These are phyloP conservation scores for Cutaneotrichosporon sp. DNA, from an alignment of 1,284 basidiomycete species.

Conservation along the genomic window DNA sequence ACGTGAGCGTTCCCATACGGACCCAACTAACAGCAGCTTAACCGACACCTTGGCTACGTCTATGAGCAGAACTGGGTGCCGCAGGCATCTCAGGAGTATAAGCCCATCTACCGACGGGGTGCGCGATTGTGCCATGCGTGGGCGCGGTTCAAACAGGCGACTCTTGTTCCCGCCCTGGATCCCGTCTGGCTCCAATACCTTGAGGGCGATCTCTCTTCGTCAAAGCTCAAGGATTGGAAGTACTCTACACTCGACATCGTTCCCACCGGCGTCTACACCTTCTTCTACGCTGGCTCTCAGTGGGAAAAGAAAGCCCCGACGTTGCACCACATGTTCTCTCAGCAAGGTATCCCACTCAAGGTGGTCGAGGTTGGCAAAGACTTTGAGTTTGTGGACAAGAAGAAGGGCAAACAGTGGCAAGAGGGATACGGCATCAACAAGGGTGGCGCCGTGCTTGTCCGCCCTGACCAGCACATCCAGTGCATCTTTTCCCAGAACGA, in stretches of 20 bases:
- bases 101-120: slow-evolving; percentile 18
- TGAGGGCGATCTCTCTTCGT: slow-evolving; percentile 9
- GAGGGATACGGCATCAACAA: slow-evolving; percentile 15
- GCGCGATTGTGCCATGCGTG: slow-evolving; percentile 23
- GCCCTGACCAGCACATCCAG: slow-evolving; percentile 25
- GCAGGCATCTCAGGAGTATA: slow-evolving; percentile 10
- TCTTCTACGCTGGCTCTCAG: slow-evolving; percentile 12
- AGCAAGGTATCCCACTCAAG: slow-evolving; percentile 1
- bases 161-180: slow-evolving; percentile 1
- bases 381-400: slow-evolving; percentile 22
- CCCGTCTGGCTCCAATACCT: slow-evolving; percentile 23
- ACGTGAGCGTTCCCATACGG: slow-evolving; percentile 9
- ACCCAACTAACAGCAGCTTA: slow-evolving; percentile 8
- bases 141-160: slow-evolving; percentile 10
- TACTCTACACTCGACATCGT: slow-evolving; percentile 21
- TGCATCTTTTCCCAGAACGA: not conserved
- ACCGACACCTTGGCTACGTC: slow-evolving; percentile 27
- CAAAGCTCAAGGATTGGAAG: slow-evolving; percentile 15
- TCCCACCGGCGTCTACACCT: slow-evolving; percentile 6
- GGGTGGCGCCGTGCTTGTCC: slow-evolving; percentile 14
- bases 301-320: slow-evolving; percentile 12
- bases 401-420: slow-evolving; percentile 15
- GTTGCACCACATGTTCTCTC: slow-evolving; percentile 5
- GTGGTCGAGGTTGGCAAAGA: slow-evolving; percentile 16
- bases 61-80: slow-evolving; percentile 20